Evolutionary conservation across 2,329 filamentous ascomycete genomes (phyloP), one percentile per base, ranked within the genome.

Genomic region (Teratosphaeria viscida): DNA sequence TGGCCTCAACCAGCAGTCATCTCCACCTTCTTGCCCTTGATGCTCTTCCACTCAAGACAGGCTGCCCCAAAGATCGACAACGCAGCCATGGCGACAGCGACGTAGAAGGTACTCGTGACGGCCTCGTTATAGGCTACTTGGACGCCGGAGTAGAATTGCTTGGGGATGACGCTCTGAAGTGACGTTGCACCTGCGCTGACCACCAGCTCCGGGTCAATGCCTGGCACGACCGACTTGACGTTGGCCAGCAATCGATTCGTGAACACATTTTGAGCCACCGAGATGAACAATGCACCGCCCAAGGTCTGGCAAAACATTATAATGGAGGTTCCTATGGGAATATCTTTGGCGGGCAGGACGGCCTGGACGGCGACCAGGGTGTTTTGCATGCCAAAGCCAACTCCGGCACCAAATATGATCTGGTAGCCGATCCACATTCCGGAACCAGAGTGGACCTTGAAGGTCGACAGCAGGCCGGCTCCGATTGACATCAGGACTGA

Each of bases 101-200:
- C 81, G 62, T 82, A 81, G 68, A 87, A 89, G 0, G 80, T 80
- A 60, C 79, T 73, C 1, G 78, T 78, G 43, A 90, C 71, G 0
- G 85, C 77, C 27, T 76, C 70, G 67, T 88, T 89, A 73, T 90
- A 90, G 0, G 85, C 86, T 0, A 75, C 63, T 1, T 85, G 75
- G 8, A 91, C 85, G 0, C 76, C 73, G 1, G 71, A 67, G 4
- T 85, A 70, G 60, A 78, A 81, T 61, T 82, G 65, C 0, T 72
- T 63, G 0, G 79, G 75, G 29, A 89, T 81, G 1, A 76, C 69
- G 0, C 74, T 68, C 61, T 81, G 79, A 26, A 92, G 75, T 54
- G 84, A 79, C 0, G 86, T 90, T 0, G 81, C 81, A 43, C 81
- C 82, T 3, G 76, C 75, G 1, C 65, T 65, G 14, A 78, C 67